Conservation (phyloP, 2,329 filamentous ascomycete species). For the Colletotrichum magnum region DNA sequence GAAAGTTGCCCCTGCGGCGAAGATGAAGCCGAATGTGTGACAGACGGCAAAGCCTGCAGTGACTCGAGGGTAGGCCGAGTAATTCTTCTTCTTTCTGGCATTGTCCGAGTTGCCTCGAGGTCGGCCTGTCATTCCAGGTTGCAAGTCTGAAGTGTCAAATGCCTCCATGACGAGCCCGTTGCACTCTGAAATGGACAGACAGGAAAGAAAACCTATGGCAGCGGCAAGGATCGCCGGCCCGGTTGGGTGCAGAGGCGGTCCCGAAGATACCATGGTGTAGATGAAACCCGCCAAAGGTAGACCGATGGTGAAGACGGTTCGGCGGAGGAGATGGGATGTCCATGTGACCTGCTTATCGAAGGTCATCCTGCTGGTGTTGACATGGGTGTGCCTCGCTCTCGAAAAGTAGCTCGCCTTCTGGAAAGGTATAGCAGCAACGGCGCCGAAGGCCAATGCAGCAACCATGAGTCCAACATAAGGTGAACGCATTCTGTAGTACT, state of each 20-base stretch:
- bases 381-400: constrained; percentile 70
- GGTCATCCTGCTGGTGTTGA: constrained; percentile 77
- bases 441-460: constrained; percentile 76
- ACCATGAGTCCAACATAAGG: constrained; percentile 77
- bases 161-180: constrained; percentile 85
- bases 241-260: constrained; percentile 71
- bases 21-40: constrained; percentile 78
- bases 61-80: constrained; percentile 82
- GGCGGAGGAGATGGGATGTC: constrained; percentile 80
- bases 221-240: constrained; percentile 77
- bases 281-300: constrained; percentile 77
- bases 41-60: constrained; percentile 78
- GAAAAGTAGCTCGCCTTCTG: constrained; percentile 80
- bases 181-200: constrained; percentile 82
- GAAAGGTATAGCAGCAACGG: constrained; percentile 78
- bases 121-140: constrained; percentile 76
- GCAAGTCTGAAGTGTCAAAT: constrained; percentile 85
- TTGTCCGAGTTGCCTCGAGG: constrained; percentile 58
- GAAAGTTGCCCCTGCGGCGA: constrained; percentile 78
- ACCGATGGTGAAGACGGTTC: constrained; percentile 75
- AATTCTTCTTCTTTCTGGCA: constrained; percentile 71
- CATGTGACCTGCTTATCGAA: constrained; percentile 74
- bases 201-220: constrained; percentile 78
- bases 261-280: constrained; percentile 77
- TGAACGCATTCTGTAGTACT: constrained; percentile 75